Percentiles rank a stretch among this genome's conserved stretches.
These are phyloP conservation scores for Neonectria neomacrospora DNA, from an alignment of 2,329 filamentous ascomycete species.

Conservation along the genomic window DNA sequence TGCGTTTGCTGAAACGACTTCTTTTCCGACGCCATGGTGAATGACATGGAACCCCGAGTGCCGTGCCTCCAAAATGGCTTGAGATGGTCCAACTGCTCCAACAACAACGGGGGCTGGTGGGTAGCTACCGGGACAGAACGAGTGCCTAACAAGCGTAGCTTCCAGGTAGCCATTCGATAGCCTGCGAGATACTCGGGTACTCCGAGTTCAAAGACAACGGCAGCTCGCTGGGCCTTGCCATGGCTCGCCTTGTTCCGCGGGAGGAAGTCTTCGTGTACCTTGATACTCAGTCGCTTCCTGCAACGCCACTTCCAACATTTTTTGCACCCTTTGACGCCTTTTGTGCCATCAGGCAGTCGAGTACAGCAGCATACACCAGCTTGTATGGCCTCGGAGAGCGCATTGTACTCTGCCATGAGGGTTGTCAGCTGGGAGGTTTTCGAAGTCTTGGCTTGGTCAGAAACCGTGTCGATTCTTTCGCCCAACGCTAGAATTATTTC, in stretches of 20 bases:
- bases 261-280: constrained; percentile 40
- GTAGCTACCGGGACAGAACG: too few relatives aligned
- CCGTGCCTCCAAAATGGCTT: too few relatives aligned
- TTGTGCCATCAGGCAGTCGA: neutral
- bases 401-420: constrained; percentile 27
- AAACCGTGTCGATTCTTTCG: too few relatives aligned
- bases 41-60: too few relatives aligned
- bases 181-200: constrained; percentile 58
- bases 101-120: too few relatives aligned
- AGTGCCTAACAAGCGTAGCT: neutral
- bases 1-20: constrained; percentile 46
- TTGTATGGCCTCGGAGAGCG: constrained; percentile 27
- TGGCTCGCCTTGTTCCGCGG: constrained; percentile 24
- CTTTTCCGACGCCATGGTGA: constrained; percentile 23
- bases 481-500: too few relatives aligned
- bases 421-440: too few relatives aligned
- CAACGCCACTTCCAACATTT: constrained; percentile 30
- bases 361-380: constrained; percentile 32
- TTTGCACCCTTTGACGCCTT: constrained; percentile 18
- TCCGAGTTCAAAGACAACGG: constrained; percentile 61
- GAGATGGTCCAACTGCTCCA: too few relatives aligned
- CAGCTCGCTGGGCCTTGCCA: constrained; percentile 40
- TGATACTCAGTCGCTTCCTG: constrained; percentile 32
- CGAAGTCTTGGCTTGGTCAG: too few relatives aligned
- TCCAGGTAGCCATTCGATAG: constrained; percentile 36